Base-by-base conservation (phyloP, 371 early-diverging fungal species). In the Rhizopus arrhizus region DNA sequence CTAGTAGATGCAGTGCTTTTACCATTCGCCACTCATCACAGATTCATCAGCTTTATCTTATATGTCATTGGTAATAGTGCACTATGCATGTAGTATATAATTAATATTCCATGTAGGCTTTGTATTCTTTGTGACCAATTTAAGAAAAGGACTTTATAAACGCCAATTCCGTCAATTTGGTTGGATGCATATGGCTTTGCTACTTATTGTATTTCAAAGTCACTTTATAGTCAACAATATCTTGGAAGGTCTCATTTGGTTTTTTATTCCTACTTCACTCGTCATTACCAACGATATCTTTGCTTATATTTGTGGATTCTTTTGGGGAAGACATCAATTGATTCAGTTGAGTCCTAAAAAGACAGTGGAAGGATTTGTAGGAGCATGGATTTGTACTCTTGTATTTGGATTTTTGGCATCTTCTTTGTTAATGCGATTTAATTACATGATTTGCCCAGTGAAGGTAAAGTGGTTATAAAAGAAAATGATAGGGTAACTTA, bases 351-450 rank as follows among this genome's bases (percentile, higher is more conserved):
- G 93, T 68, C 99, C 99, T 16, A 99, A 99, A 73, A 99, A 99
- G 86, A 99, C 99, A 6, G 93, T 96, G 73, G 99, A 99, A 75
- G 99, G 99, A 4, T 99, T 98, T 68, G 83, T 98, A 49, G 99
- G 99, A 47, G 99, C 91, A 16, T 88, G 93, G 59, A 58, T 99
- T 45, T 84, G 86, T 63, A 99, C 99, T 0, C 69, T 93, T 57
- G 62, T 94, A 31, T 91, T 95, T 74, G 98, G 93, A 3, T 89
- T 95, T 59, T 59, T 94, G 59, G 87, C 92, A 69, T 47, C 68
- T 12, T 60, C 73, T 11, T 41, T 81, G 9, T 56, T 81, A 34
- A 76, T 76, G 74, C 80, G 83, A 68, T 94, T 81, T 70, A 80
- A 87, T 33, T 96, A 95, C 72, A 83, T 96, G 83, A 87, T 82